phyloP scores from a whole-genome alignment of 305 asterid species.

The Fraxinus latifolia region DNA sequence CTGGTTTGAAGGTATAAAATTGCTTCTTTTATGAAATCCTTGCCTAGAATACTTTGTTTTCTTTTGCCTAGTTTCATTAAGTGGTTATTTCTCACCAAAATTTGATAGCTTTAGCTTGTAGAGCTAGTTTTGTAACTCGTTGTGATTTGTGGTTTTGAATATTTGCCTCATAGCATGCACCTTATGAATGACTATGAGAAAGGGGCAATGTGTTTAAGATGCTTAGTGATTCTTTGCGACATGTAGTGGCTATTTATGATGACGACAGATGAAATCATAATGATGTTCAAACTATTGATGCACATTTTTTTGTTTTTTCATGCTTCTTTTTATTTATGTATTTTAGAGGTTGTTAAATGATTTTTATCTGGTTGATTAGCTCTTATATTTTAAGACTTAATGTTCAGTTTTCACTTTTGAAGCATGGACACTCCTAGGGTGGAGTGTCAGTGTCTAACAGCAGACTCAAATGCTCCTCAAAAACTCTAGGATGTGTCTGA shows the following conservation, averaged over 20 bases:
- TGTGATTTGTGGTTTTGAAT: not conserved
- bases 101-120: not conserved
- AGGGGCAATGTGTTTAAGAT: not conserved
- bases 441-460: not conserved
- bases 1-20: constrained; percentile 82
- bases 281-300: not conserved
- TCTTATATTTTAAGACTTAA: not conserved
- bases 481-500: not conserved
- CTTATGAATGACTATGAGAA: not conserved
- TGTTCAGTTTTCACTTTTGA: not conserved
- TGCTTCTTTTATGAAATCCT: constrained; percentile 17
- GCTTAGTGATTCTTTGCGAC: not conserved
- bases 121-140: not conserved
- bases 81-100: not conserved
- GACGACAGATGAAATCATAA: not conserved
- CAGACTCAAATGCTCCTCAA: not conserved
- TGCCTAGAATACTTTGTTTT: not conserved
- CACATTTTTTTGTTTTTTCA: not conserved
- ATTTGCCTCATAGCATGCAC: not conserved
- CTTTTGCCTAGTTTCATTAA: not conserved
- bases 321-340: not conserved
- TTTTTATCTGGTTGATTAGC: constrained; percentile 1
- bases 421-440: not conserved
- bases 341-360: not conserved
- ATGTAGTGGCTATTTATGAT: not conserved